phyloP scores from a whole-genome alignment of 352 stramenopile species.

The Phytophthora syringae region DNA sequence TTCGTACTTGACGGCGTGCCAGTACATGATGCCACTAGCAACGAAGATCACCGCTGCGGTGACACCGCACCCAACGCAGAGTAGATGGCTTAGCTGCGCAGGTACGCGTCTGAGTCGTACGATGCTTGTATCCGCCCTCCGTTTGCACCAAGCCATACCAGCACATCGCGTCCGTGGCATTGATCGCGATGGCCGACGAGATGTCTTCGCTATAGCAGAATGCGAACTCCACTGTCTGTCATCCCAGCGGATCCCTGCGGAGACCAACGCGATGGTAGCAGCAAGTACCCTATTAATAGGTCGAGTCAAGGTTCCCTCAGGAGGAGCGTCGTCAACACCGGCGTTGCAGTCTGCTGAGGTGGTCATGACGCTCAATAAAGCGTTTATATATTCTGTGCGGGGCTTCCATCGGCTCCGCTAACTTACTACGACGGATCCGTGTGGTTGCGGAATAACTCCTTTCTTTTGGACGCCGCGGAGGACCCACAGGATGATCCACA shows the following conservation, averaged over 20 bases:
- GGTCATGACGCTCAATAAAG: neutral
- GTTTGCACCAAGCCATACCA: conserved; percentile 43
- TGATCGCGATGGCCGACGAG: conserved; percentile 23
- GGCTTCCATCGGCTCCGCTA: neutral
- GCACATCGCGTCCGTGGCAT: conserved; percentile 58
- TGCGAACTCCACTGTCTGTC: conserved; percentile 1
- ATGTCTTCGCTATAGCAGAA: neutral
- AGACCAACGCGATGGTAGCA: conserved; percentile 5
- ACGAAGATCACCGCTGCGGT: too few relatives aligned
- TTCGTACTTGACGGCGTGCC: conserved; percentile 25
- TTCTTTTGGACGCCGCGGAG: conserved; percentile 43
- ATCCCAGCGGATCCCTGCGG: conserved; percentile 7
- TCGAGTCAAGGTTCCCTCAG: too few relatives aligned
- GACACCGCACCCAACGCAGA: conserved; percentile 22
- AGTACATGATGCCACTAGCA: conserved; percentile 33
- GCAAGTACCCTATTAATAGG: too few relatives aligned
- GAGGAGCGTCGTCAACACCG: too few relatives aligned
- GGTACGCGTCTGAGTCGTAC: conserved; percentile 31
- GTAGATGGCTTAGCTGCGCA: conserved; percentile 37
- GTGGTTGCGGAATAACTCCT: conserved; percentile 25
- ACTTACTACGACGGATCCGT: conserved; percentile 10
- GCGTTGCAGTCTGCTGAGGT: too few relatives aligned
- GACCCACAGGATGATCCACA: conserved; percentile 36
- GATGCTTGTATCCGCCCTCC: conserved; percentile 28
- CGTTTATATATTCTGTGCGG: neutral